These are phyloP conservation scores for Fistulifera solaris DNA, from an alignment of 108 stramenopile species.

Conservation along the genomic window DNA sequence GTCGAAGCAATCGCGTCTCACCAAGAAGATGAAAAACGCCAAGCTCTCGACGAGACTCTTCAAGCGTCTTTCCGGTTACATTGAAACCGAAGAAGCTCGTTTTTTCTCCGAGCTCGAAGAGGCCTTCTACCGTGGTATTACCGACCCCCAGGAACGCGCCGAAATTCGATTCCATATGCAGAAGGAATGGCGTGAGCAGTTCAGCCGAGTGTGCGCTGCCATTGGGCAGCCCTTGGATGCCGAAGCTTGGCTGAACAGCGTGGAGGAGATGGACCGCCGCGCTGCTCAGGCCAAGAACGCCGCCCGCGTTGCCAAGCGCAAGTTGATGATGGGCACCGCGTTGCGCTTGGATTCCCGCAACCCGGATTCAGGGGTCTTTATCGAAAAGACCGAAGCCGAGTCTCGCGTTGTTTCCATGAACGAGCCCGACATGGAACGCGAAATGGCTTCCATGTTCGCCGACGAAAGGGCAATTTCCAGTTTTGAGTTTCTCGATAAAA, in stretches of 20 bases:
- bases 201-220: slow-evolving; percentile 45
- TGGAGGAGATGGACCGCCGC: slow-evolving; percentile 71
- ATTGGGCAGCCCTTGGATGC: slow-evolving; percentile 61
- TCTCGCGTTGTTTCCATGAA: slow-evolving; percentile 16
- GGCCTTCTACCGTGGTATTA: slow-evolving; percentile 47
- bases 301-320: slow-evolving; percentile 51
- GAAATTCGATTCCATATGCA: slow-evolving; percentile 83
- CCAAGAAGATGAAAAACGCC: slow-evolving; percentile 90
- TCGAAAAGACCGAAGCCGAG: slow-evolving; percentile 45
- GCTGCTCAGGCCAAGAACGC: slow-evolving; percentile 63
- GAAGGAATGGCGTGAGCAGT: slow-evolving; percentile 79
- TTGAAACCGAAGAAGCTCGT: slow-evolving; percentile 34
- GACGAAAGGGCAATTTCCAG: slow-evolving; percentile 29
- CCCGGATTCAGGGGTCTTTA: slow-evolving; percentile 60
- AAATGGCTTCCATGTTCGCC: slow-evolving; percentile 28
- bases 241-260: slow-evolving; percentile 55
- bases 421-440: slow-evolving; percentile 26
- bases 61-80: slow-evolving; percentile 22
- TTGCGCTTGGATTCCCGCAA: slow-evolving; percentile 48
- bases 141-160: slow-evolving; percentile 54
- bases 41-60: slow-evolving; percentile 63
- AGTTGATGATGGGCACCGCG: slow-evolving; percentile 76
- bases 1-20: slow-evolving; percentile 81
- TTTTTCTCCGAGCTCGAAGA: slow-evolving; percentile 58
- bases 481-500: slow-evolving; percentile 24